A percentile compares a stretch with the other conserved stretches of the same genome.
Conservation (phyloP, 495 filamentous ascomycete genomes). For the Endocarpon pusillum region DNA sequence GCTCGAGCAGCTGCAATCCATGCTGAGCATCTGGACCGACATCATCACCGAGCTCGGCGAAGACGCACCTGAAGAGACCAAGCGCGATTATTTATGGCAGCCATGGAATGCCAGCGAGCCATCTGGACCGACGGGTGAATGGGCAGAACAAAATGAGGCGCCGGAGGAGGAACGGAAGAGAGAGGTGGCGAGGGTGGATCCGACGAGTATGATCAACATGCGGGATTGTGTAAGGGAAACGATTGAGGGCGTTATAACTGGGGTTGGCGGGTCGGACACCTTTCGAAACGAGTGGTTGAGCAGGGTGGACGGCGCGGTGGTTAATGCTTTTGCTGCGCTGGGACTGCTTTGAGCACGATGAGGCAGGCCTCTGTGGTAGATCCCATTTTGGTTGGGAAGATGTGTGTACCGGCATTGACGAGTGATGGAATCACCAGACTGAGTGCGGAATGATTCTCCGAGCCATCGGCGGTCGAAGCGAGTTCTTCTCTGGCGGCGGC, state of each 20-base stretch:
- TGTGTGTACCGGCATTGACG: too few species aligned
- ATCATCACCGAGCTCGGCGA: constrained; percentile 44
- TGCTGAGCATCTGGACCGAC: constrained; percentile 54
- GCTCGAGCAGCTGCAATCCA: constrained; percentile 40
- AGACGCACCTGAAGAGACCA: constrained; percentile 24
- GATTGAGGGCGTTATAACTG: constrained; percentile 44
- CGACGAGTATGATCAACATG: constrained; percentile 52
- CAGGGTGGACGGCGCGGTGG: constrained; percentile 75
- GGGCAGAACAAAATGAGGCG: constrained; percentile 34
- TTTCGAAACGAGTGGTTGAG: constrained; percentile 67
- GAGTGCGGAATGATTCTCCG: too few species aligned
- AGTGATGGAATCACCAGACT: too few species aligned
- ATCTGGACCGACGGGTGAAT: constrained; percentile 6
- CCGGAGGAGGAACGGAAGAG: constrained; percentile 41
- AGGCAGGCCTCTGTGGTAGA: too few species aligned
- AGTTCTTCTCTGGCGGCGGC: too few species aligned
- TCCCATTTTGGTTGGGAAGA: too few species aligned
- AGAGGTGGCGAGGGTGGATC: constrained; percentile 42
- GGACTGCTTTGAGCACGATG: constrained; percentile 30
- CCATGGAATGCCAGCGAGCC: constrained; percentile 27
- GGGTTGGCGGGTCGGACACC: constrained; percentile 49
- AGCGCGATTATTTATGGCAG: constrained; percentile 31
- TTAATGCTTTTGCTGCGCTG: constrained; percentile 46
- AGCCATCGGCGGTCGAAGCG: too few species aligned
- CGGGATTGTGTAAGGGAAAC: constrained; percentile 52